Base-by-base conservation (phyloP, 2,329 filamentous ascomycete genomes). In the Diaporthe australafricana region DNA sequence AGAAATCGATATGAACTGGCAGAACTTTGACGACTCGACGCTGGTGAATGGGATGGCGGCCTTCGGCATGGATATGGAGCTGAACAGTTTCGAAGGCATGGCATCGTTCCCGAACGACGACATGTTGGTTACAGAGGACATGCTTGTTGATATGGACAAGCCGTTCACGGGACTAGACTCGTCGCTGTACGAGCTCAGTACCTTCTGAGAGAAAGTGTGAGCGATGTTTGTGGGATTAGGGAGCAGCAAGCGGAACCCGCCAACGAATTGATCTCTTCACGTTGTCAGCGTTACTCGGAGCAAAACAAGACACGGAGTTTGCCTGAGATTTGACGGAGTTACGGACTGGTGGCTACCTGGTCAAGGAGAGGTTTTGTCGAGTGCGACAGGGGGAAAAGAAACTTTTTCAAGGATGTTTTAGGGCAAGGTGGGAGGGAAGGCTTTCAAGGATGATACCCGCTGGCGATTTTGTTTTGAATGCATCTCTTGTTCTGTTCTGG, bases 1-100 rank as follows among this genome's bases (percentile, higher is more conserved):
- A 17, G 89, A 91, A 53, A 86, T 90, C 63, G 87, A 85, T 40
- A 77, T 87, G 35, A 80, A 83, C 57, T 90, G 87, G 66, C 30
- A 47, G 17, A 69, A 69, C 14, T 86, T 82, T 83, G 55, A 82
- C 84, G 14, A 81, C 30, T 88, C n/a, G 86, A 87, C 56, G 78
- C 81, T 69, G 27, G 53, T 69, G 40, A 69, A 50, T 47, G 66
- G 66, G 2, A 85, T 87, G 55, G 42, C 70, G 20, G 65, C 65
- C 14, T 70, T 71, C 12, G 72, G 70, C 27, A 60, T 72, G 50
- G 62, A 63, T 56, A 71, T 85, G 40, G 82, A 87, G 48, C 77
- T 88, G 75, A 82, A 83, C 69, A 82, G 75, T 48, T 73, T 82
- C 47, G 56, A 70, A n/a, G 57, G 50, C 5, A 69, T 73, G 63